Base-by-base conservation (phyloP, 768 basidiomycete species). In the Chalciporus piperatus region DNA sequence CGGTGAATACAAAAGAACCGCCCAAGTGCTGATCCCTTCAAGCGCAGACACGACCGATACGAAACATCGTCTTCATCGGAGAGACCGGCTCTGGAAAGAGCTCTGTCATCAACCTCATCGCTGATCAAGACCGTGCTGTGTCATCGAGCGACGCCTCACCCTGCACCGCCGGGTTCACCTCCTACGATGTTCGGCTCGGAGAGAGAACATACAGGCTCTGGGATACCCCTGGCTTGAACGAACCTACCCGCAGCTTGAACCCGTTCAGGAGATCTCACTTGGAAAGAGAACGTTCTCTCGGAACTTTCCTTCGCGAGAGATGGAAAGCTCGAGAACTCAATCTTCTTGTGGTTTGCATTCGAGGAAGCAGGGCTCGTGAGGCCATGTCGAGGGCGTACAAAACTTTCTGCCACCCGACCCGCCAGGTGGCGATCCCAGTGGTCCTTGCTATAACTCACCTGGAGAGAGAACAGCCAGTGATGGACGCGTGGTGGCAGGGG, bases 41-140 rank as follows among this genome's bases (percentile, higher is more conserved):
- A n/a, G n/a, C n/a, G 25, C 41, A 61, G 61, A 39, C 19, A 12
- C 62, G 11, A 19, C 10, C 30, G 19, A 33, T 20, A 28, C 52
- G 62, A 47, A 72, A 76, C 6, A 69, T 56, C 44, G 65, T 67
- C 33, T 74, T 63, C 48, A 74, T 78, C 43, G 71, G 68, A 27
- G 68, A 68, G 42, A 62, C 55, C 1, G 68, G 66, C 38, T 52
- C 57, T 1, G 66, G 72, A 10, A 78, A 77, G 57, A 75, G 73
- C 54, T 74, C 72, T 0, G 57, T 76, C 19, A 62, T 77, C 52
- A 77, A 76, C 45, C 69, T 78, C 62, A 55, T 76, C 38, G 55
- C 56, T 6, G 62, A 53, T 19, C 22, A 28, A 6, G 28, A 64
- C 1, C 33, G 14, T 4, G 71, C 74, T 3, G 12, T 7, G 0